These are phyloP conservation scores for Pleurotus cornucopiae DNA, from an alignment of 768 basidiomycete species.

Conservation along the genomic window DNA sequence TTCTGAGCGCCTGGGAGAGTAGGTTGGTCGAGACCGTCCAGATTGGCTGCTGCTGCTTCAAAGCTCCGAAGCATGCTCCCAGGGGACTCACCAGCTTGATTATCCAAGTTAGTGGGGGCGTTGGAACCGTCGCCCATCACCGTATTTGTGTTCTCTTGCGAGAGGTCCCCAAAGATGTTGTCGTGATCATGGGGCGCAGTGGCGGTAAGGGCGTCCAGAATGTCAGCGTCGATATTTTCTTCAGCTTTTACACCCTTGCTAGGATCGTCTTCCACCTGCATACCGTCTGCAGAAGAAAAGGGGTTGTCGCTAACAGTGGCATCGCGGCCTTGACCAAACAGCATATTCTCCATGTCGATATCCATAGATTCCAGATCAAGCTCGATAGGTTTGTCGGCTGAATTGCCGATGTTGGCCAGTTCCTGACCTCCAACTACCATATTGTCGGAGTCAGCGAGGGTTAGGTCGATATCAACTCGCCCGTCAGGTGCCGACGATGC, in stretches of 20 bases:
- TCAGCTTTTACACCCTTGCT: slow-evolving; percentile 18
- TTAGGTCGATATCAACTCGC: slow-evolving; percentile 58
- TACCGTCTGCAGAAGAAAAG: slow-evolving; percentile 42
- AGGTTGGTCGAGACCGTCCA: slow-evolving; percentile 17
- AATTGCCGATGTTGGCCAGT: slow-evolving; percentile 43
- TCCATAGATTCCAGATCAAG: slow-evolving; percentile 70
- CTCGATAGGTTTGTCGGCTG: slow-evolving; percentile 79
- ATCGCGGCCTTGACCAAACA: slow-evolving; percentile 50
- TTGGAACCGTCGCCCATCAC: not conserved
- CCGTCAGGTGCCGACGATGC: slow-evolving; percentile 35
- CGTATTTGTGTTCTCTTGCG: slow-evolving; percentile 14
- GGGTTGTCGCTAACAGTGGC: slow-evolving; percentile 31
- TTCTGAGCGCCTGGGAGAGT: slow-evolving; percentile 14
- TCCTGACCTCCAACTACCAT: slow-evolving; percentile 19
- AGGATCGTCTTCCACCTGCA: slow-evolving; percentile 11
- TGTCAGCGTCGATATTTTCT: slow-evolving; percentile 22
- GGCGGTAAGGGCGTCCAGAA: slow-evolving; percentile 27
- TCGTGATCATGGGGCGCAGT: slow-evolving; percentile 8
- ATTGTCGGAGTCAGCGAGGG: slow-evolving; percentile 32
- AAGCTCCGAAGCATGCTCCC: slow-evolving; percentile 42
- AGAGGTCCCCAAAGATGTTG: slow-evolving; percentile 30
- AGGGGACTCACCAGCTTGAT: slow-evolving; percentile 31
- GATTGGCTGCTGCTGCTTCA: slow-evolving; percentile 23
- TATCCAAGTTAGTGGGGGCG: not conserved
- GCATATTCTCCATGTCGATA: slow-evolving; percentile 49